These are phyloP conservation scores for Ordospora colligata DNA, from an alignment of 371 early-diverging fungal species.

Conservation along the genomic window DNA sequence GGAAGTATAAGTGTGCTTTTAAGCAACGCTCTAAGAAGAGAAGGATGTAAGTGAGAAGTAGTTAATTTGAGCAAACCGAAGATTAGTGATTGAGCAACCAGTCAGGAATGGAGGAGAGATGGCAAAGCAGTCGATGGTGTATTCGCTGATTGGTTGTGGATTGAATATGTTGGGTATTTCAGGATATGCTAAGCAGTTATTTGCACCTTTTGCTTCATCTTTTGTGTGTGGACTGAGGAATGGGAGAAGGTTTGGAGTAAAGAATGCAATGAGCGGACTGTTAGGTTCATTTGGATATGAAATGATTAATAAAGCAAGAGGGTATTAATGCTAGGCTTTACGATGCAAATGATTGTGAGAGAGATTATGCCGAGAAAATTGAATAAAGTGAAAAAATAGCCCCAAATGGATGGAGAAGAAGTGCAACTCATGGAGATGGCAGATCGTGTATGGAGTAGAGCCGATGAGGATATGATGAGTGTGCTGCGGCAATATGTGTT, in stretches of 20 bases:
- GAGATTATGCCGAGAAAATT: not conserved
- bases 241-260: conserved; percentile 10
- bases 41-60: not conserved
- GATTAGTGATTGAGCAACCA: not conserved
- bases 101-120: conserved; percentile 7
- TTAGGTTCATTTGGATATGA: not conserved
- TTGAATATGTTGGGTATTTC: not conserved
- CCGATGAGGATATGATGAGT: not conserved
- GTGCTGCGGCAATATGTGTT: not conserved
- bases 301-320: not conserved
- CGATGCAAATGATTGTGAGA: not conserved
- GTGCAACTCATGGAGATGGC: not conserved
- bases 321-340: not conserved
- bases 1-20: not conserved
- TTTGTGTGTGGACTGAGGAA: conserved; percentile 16
- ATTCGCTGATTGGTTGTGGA: not conserved
- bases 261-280: not conserved
- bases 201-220: not conserved
- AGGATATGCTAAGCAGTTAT: not conserved
- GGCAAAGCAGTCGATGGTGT: conserved; percentile 19
- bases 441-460: not conserved
- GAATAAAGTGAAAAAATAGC: not conserved
- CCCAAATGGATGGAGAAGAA: not conserved
- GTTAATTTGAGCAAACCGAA: not conserved
- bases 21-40: not conserved